These are phyloP conservation scores for Toxicodendron radicans DNA, from an alignment of 345 rosid species.

Conservation along the genomic window DNA sequence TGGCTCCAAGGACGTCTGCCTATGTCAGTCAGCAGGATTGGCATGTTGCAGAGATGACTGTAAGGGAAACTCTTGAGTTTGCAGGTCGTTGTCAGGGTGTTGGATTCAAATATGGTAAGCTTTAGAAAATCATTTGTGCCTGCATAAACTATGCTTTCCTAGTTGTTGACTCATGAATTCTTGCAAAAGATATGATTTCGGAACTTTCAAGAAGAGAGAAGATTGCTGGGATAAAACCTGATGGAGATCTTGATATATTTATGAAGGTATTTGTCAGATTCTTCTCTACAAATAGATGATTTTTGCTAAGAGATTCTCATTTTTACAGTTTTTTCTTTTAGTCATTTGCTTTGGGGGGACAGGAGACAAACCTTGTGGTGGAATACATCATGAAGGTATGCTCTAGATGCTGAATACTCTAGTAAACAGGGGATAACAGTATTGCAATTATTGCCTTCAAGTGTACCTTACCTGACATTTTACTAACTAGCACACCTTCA, in stretches of 20 bases:
- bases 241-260: conserved; percentile 98
- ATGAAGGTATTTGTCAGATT: conserved; percentile 66
- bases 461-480: neutral
- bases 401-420: conserved; percentile 25
- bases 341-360: conserved; percentile 92
- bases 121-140: conserved; percentile 10
- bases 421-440: neutral
- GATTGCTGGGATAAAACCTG: conserved; percentile 86
- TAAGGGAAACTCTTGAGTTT: conserved; percentile 82
- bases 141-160: conserved; percentile 12
- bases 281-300: neutral
- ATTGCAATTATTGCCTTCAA: neutral
- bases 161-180: conserved; percentile 25
- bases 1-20: conserved; percentile 86
- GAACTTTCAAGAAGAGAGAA: conserved; percentile 96
- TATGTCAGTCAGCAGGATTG: conserved; percentile 95
- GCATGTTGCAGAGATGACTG: conserved; percentile 98
- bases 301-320: conserved; percentile 16
- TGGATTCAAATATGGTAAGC: conserved; percentile 87
- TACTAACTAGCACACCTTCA: neutral
- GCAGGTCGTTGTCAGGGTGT: conserved; percentile 96
- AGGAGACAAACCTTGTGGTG: conserved; percentile 78
- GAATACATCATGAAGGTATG: conserved; percentile 95
- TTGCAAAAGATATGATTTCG: conserved; percentile 74
- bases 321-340: conserved; percentile 22